A percentile compares a stretch with the other conserved stretches of the same genome.
Evolutionary conservation across 257 asterid genomes (phyloP).

Genomic region (Linaria vulgaris): DNA sequence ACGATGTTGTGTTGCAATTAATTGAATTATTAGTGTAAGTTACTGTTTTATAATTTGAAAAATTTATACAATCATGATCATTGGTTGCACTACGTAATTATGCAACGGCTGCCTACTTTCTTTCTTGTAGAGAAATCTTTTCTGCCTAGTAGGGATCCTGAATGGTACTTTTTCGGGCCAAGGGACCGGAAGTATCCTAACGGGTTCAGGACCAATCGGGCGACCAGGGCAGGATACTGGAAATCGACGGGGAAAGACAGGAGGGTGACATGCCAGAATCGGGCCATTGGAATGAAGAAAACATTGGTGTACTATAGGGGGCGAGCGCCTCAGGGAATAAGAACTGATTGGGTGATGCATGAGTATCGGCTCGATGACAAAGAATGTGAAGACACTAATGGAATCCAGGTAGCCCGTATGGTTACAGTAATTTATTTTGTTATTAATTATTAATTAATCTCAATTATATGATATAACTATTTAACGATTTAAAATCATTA

Average conservation of each 20-base stretch:
- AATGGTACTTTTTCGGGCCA: slow-evolving; percentile 96
- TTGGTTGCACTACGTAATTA: too few relatives aligned
- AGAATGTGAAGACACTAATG: slow-evolving; percentile 69
- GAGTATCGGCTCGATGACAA: slow-evolving; percentile 87
- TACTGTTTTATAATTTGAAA: too few relatives aligned
- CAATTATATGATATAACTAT: too few relatives aligned
- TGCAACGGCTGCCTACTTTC: too few relatives aligned
- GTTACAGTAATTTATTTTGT: slow-evolving; percentile 30
- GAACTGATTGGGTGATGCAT: slow-evolving; percentile 98
- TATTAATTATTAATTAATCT: too few relatives aligned
- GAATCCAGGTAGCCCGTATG: slow-evolving; percentile 80
- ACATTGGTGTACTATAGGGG: slow-evolving; percentile 86
- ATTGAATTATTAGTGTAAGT: too few relatives aligned
- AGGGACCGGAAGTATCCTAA: slow-evolving; percentile 95
- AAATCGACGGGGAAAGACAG: slow-evolving; percentile 92
- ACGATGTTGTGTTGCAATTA: too few relatives aligned
- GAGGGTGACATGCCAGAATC: slow-evolving; percentile 66
- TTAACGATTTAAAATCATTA: too few relatives aligned
- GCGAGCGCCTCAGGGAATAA: slow-evolving; percentile 90
- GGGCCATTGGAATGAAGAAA: slow-evolving; percentile 92
- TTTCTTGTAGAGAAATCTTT: slow-evolving; percentile 77
- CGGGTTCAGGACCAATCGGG: slow-evolving; percentile 89
- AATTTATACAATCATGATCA: too few relatives aligned
- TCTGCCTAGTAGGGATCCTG: slow-evolving; percentile 94
- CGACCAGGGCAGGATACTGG: slow-evolving; percentile 95